phyloP scores from a whole-genome alignment of 2,329 filamentous ascomycete species.

The Dryadomyces sulphureus region DNA sequence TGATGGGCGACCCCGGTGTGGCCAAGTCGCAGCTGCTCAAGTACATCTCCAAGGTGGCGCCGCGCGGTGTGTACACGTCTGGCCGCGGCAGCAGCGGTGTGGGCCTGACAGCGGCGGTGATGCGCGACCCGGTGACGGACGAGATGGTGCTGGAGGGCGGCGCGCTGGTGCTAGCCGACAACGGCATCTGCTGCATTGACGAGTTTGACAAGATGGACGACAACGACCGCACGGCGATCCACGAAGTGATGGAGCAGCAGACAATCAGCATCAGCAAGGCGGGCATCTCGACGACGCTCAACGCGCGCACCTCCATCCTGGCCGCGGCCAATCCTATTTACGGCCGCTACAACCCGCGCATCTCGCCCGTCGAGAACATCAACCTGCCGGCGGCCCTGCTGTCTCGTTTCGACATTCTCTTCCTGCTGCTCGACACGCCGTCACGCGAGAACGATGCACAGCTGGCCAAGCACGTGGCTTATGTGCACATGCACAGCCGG shows the following conservation, averaged over 20 bases:
- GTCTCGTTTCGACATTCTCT: conserved; percentile 93
- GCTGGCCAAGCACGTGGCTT: conserved; percentile 86
- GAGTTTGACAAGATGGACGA: conserved; percentile 89
- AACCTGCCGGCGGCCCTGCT: conserved; percentile 94
- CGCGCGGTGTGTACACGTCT: conserved; percentile 75
- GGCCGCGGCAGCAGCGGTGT: conserved; percentile 70
- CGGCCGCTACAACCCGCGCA: conserved; percentile 91
- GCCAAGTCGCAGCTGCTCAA: conserved; percentile 97
- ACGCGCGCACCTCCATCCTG: conserved; percentile 88
- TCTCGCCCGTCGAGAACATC: conserved; percentile 97
- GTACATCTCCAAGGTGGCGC: conserved; percentile 96
- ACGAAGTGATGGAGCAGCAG: conserved; percentile 83
- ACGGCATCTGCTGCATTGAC: conserved; percentile 75
- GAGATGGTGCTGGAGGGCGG: conserved; percentile 76
- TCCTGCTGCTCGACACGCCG: conserved; percentile 90
- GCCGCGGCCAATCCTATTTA: conserved; percentile 95
- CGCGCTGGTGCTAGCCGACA: conserved; percentile 65
- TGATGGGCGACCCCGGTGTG: conserved; percentile 99
- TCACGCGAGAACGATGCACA: conserved; percentile 81
- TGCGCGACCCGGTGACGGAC: conserved; percentile 71
- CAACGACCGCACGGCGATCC: conserved; percentile 65
- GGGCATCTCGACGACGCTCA: conserved; percentile 62
- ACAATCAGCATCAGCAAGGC: conserved; percentile 74
- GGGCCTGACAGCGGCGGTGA: conserved; percentile 68
- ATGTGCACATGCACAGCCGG: conserved; percentile 91